Base-by-base conservation (phyloP, 192 early-diverging fungal genomes). In the Phycomyces blakesleeanus region DNA sequence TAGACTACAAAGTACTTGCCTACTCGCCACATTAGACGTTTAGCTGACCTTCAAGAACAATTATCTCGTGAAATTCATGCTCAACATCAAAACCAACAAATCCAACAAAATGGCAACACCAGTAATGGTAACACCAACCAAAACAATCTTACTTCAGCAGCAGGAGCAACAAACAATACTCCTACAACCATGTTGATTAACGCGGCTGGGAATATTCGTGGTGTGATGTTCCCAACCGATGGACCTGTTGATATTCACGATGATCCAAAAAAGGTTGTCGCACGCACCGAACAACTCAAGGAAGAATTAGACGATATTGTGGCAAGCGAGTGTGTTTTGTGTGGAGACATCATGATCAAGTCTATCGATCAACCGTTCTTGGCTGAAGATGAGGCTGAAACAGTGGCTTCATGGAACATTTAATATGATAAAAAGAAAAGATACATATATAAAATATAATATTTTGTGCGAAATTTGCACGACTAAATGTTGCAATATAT, bases 331-430 rank as follows among this genome's bases (percentile, higher is more conserved):
- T 99, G 97, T 76, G 76, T 91, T 20, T 70, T 98, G n/a, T 99
- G 97, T 52, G 94, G 96, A 12, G 97, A 99, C 63, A 70, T 89
- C 20, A 97, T 98, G 89, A 96, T 99, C 63, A 89, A 88, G 59
- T 85, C 87, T 10, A 87, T 97, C 26, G 90, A 90, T 42, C 78
- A 85, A 57, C 89, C 91, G 12, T 95, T 98, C 68, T 72, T 94
- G 20, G 72, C 74, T 37, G 66, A 65, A 42, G 84, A 88, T 25
- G 78, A 85, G 64, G 59, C 64, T 12, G 80, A 80, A 9, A 61
- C 72, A 0, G 74, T 83, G 16, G 64, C 79, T 51, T 77, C 79
- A 9, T 92, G 90, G 90, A 79, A 78, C 7, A 83, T 91, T 15
- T 87, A 82, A 75, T 0, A 29, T 55, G 12, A 5, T 8, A 25